Evolutionary conservation across 495 filamentous ascomycete genomes (phyloP), one percentile per base, ranked within the genome.

Genomic region (Niebla homalea): DNA sequence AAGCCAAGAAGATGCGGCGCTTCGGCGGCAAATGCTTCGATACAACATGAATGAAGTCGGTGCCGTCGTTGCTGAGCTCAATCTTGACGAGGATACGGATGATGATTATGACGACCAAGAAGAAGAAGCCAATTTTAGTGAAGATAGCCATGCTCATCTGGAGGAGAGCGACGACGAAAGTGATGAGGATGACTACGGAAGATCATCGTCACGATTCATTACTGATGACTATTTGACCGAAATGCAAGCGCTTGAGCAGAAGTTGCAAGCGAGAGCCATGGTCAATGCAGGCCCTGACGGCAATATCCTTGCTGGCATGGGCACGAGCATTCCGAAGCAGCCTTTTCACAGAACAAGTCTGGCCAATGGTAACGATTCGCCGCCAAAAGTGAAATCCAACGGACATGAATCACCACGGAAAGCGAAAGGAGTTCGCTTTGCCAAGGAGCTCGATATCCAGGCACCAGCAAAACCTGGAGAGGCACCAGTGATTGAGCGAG

Each of bases 11-110:
- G 89, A 94, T 60, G 81, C 85, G 10, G 69, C 70, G n/a, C 64
- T 94, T 2, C 84, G 93, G 11, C 78, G 82, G 48, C 79, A 96
- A 56, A 97, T 98, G 92, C 66, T 96, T n/a, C 71, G 84, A 52
- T 97, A 96, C 58, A 81, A 81, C 42, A 77, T 92, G 63, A 64
- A 79, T 40, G 89, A 95, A 56, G 80, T 98, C 48, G 86, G 86
- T 1, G 76, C 85, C 21, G 84, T 98, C 2, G 90, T 98, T 6
- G 90, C 90, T n/a, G 88, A 96, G 67, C 71, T 98, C 29, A 77
- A 92, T 49, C 60, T 98, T 12, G 87, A 94, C 42, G 85, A 89
- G 29, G 77, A 75, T 22, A 26, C 29, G 8, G 29, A 32, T 32
- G 29, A 32, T 12, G 29, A 32, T 32, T 32, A 32, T 32, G 76